phyloP scores from a whole-genome alignment of 108 stramenopile genomes.

The Mediolabrus comicus region DNA sequence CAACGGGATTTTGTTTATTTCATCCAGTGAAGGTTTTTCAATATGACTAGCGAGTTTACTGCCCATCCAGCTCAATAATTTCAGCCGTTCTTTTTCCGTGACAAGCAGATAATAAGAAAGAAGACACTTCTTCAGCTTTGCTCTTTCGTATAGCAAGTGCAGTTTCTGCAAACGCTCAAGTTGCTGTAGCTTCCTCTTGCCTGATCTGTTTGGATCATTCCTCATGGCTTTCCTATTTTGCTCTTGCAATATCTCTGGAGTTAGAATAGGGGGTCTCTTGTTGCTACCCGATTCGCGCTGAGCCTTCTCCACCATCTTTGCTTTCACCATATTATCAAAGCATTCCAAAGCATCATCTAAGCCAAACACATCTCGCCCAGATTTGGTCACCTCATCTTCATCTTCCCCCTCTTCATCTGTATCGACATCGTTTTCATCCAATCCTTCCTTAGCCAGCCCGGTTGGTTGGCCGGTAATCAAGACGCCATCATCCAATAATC shows the following conservation, averaged over 20 bases:
- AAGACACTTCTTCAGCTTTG: background rate
- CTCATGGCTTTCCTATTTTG: background rate
- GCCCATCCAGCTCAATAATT: slow-evolving; percentile 11
- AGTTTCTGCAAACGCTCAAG: background rate
- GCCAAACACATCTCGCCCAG: background rate
- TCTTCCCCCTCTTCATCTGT: background rate
- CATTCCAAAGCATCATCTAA: background rate
- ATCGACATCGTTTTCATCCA: background rate
- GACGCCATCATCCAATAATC: background rate
- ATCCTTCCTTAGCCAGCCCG: background rate
- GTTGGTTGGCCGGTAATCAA: background rate
- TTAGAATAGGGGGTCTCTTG: background rate
- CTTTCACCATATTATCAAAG: background rate
- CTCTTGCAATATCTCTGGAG: background rate
- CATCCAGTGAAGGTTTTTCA: background rate
- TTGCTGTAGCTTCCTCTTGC: background rate
- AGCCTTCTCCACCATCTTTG: background rate
- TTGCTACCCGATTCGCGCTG: background rate
- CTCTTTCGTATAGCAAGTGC: background rate
- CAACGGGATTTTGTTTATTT: background rate
- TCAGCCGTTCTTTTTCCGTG: background rate
- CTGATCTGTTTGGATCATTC: background rate
- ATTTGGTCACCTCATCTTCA: background rate
- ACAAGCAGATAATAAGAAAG: background rate
- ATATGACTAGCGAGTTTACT: slow-evolving; percentile 3